A percentile compares a stretch with the other conserved stretches of the same genome.
These are phyloP conservation scores for Neurospora sp. DNA, from an alignment of 495 filamentous ascomycete species.

Conservation along the genomic window DNA sequence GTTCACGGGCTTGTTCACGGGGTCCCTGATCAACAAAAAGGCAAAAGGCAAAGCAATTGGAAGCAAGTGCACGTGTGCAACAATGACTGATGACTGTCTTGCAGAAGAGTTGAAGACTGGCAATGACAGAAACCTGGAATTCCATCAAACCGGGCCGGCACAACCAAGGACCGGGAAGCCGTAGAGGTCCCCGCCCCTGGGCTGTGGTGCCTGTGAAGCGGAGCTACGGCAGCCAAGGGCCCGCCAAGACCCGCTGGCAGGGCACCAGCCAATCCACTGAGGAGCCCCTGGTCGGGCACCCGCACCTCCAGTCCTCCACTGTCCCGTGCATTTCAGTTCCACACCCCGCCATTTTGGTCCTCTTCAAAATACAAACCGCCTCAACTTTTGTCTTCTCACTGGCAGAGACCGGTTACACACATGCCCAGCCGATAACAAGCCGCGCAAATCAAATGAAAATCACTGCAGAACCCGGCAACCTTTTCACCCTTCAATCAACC, in stretches of 20 bases:
- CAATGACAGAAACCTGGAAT: not conserved
- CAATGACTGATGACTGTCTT: not conserved
- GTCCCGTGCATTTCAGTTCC: not conserved
- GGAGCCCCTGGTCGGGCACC: not conserved
- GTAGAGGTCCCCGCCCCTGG: not conserved
- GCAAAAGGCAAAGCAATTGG: not conserved
- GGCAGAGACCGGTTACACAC: not conserved
- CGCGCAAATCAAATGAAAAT: constrained; percentile 4
- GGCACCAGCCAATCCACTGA: not conserved
- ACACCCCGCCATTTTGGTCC: not conserved
- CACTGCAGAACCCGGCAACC: constrained; percentile 7
- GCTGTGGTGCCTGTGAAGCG: not conserved
- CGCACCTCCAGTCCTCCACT: not conserved
- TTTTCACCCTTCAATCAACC: not conserved
- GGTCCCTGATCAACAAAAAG: not conserved
- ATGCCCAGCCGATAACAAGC: not conserved
- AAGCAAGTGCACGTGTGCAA: not conserved
- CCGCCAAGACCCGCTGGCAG: not conserved
- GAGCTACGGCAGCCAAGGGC: not conserved
- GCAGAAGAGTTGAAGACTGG: not conserved
- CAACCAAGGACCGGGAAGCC: not conserved
- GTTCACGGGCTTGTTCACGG: not conserved
- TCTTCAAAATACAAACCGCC: not conserved
- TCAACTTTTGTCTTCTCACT: not conserved
- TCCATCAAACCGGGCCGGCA: not conserved